Base-by-base conservation (phyloP, 2,329 filamentous ascomycete species). In the Pyrenophora tritici-repentis region DNA sequence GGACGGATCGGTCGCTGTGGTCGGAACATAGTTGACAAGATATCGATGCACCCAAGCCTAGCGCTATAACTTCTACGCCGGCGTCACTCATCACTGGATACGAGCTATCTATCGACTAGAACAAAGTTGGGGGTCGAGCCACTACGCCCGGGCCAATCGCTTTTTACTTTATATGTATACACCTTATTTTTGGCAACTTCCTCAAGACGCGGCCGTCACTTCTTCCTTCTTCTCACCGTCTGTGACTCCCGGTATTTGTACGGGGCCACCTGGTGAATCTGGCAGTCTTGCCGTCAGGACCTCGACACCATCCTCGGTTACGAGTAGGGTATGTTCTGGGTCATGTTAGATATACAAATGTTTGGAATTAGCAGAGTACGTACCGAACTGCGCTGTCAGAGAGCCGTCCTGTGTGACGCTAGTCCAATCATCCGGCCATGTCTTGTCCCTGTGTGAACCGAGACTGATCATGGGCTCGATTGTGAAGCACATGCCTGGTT, bases 351-450 rank as follows among this genome's bases (percentile, higher is more conserved):
- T 14, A 42, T 32, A 26, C 33, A 44, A 24, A 22, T 6, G 20
- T 1, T 1, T n/a, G 4, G 14, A 14, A 1, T 8, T 3, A 5
- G n/a, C 13, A 7, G 12, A 14, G 1, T 6, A 58, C 86, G 73
- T 78, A 91, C 88, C 89, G 69, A 99, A 99, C 71, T 99, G 94
- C 8, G 94, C 94, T 13, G 92, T 96, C 70, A 85, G 81, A 75
- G 88, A 89, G 42, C 94, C 94, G 72, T 99, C 94, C 49, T 87
- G 84, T 0, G 94, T 99, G 4, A 90, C 90, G 75, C 91, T 96
- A 1, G 94, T 99, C 94, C 94, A 99, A 78, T 97, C 91, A 73
- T 99, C 94, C 0, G 94, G 94, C 94, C 94, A 99, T 0, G 91
- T 97, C 73, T 94, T 88, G 70, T 99, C 94, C 57, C 86, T 86